These are phyloP conservation scores for Monosporozyma aerobia DNA, from an alignment of 805 yeast species.

Conservation along the genomic window DNA sequence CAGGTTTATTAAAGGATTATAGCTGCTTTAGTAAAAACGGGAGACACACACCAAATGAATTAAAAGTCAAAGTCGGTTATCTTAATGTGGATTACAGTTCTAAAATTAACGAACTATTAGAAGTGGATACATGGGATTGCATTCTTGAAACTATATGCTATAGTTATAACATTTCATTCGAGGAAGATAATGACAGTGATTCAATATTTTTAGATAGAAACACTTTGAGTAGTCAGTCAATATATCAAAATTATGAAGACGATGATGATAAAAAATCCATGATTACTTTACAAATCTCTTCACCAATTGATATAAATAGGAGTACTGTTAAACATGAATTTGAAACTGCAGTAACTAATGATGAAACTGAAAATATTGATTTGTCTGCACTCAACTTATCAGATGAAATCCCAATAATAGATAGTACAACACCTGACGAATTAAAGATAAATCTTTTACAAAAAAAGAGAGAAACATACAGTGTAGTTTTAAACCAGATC, in stretches of 20 bases:
- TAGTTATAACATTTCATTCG: conserved; percentile 24
- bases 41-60: conserved; percentile 19
- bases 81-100: conserved; percentile 27
- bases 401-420: not conserved
- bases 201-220: not conserved
- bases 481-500: not conserved
- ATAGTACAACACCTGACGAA: not conserved
- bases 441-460: not conserved
- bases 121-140: conserved; percentile 22
- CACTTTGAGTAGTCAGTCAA: not conserved
- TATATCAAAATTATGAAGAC: not conserved
- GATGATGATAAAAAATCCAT: not conserved
- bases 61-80: conserved; percentile 28
- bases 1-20: conserved; percentile 20
- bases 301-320: not conserved
- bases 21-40: conserved; percentile 11
- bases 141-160: conserved; percentile 25
- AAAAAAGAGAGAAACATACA: not conserved
- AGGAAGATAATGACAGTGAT: conserved; percentile 15
- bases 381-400: not conserved
- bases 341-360: not conserved
- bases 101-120: conserved; percentile 22
- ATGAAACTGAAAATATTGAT: not conserved
- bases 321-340: not conserved
- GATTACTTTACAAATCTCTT: not conserved